Evolutionary conservation across 164 flowering plant species (phyloP), one percentile per base, ranked within the genome.

Genomic region (Stephania yunnanensis): DNA sequence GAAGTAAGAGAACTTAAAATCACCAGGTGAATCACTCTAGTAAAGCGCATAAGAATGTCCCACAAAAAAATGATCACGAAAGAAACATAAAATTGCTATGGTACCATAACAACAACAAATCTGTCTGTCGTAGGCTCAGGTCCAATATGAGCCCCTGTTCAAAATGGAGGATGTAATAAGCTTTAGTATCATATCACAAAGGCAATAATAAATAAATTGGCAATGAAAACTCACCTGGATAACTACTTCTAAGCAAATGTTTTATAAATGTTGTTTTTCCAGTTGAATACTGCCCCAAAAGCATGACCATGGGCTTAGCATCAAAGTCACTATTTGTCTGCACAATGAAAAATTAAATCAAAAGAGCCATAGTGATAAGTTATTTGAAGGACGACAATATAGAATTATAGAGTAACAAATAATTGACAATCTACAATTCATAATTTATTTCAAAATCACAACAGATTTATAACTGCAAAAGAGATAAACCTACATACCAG

Each of bases 191-290:
- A 7, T 70, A 20, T 63, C 31, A 22, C 22, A 19, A 10, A 72
- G 19, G 46, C 42, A 46, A 75, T 46, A 10, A 46, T 71, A 42
- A 20, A 31, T 81, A 15, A 61, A 58, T 74, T 58, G 53, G 17
- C 25, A 70, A 71, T 12, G 67, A 20, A 45, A 58, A 77, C 79
- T 81, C 79, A 83, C 99, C 99, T 81, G 99, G 99, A 82, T 96
- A 96, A 78, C 84, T 81, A 77, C 84, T 72, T 83, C 79, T 82
- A 9, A 96, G 91, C 80, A 96, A 70, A 84, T 96, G 98, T 64
- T 92, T 96, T 46, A 96, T 94, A 76, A 96, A 96, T 68, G 99
- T 96, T n/a, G 99, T 96, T 84, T 96, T 96, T 53, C 99, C 99
- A 25, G 99, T 96, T 29, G 99, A 96, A 74, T 96, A 96, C 76